Percentiles rank a stretch among this genome's conserved stretches.
Conservation (phyloP, 805 yeast genomes). For the Blastobotrys mokoenaii region DNA sequence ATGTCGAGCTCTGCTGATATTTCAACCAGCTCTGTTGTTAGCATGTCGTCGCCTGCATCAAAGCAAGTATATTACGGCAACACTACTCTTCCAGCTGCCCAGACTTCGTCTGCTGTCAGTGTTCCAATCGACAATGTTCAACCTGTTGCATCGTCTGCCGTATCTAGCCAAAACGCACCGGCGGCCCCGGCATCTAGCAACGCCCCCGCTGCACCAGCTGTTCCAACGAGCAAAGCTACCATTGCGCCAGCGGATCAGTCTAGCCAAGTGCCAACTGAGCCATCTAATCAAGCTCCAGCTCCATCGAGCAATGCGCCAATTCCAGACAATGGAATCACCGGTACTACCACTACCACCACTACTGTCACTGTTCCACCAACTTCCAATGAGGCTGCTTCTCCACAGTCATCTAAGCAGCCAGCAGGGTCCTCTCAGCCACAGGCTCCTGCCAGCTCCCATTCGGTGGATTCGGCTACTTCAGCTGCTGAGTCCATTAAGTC, state of each 20-base stretch:
- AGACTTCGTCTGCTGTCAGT: background rate
- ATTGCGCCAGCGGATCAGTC: constrained; percentile 3
- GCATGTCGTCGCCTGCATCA: no score
- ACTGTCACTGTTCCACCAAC: constrained; percentile 6
- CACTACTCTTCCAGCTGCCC: no score
- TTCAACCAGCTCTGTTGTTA: no score
- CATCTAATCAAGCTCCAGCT: constrained; percentile 5
- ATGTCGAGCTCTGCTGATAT: no score
- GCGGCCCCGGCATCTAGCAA: no score
- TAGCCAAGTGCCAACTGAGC: background rate
- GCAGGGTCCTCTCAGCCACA: no score
- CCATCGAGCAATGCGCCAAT: no score
- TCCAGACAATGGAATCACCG: constrained; percentile 1
- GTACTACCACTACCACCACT: constrained; percentile 7
- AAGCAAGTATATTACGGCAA: no score
- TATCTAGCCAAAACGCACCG: no score
- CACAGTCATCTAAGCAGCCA: no score
- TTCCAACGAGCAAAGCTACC: constrained; percentile 3
- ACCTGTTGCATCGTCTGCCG: background rate
- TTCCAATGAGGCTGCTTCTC: background rate
- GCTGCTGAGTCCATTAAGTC: background rate
- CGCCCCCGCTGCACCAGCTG: constrained; percentile 3
- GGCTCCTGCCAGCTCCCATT: no score
- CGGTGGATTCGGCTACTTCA: no score
- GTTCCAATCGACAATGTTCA: background rate